A percentile compares a stretch with the other conserved stretches of the same genome.
phyloP scores from a whole-genome alignment of 805 yeast genomes.

The Nakazawaea laoshanensis region DNA sequence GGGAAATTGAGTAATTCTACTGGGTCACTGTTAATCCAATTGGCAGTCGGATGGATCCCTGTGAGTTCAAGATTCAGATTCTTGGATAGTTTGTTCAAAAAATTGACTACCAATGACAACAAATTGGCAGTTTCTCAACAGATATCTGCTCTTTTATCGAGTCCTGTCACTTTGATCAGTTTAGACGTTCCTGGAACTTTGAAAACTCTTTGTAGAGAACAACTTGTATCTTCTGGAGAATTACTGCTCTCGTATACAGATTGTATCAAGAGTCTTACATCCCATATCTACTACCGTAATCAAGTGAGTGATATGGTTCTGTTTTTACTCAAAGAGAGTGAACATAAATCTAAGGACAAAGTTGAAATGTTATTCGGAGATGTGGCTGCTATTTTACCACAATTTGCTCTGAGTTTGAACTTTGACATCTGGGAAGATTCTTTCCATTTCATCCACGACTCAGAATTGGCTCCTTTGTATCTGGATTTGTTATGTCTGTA shows the following conservation, averaged over 20 bases:
- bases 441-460: conserved; percentile 6
- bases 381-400: conserved; percentile 17
- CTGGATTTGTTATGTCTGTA: conserved; percentile 9
- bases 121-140: conserved; percentile 13
- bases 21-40: conserved; percentile 50
- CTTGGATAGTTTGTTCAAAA: conserved; percentile 11
- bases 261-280: conserved; percentile 62
- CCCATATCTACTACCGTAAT: conserved; percentile 77
- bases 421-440: conserved; percentile 12
- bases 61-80: conserved; percentile 62
- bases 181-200: conserved; percentile 64
- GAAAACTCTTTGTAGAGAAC: conserved; percentile 34
- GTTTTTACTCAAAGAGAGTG: conserved; percentile 45
- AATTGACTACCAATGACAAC: conserved; percentile 17
- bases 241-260: conserved; percentile 37
- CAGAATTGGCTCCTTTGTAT: not conserved
- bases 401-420: conserved; percentile 10
- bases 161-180: conserved; percentile 80
- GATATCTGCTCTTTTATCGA: conserved; percentile 47
- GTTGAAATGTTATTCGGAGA: conserved; percentile 15
- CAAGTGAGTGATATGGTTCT: conserved; percentile 78
- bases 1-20: conserved; percentile 28
- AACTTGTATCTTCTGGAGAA: conserved; percentile 41
- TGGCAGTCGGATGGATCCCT: conserved; percentile 71
- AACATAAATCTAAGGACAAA: conserved; percentile 9